phyloP scores from a whole-genome alignment of 2,329 filamentous ascomycete genomes.

The Lithohypha guttulata region DNA sequence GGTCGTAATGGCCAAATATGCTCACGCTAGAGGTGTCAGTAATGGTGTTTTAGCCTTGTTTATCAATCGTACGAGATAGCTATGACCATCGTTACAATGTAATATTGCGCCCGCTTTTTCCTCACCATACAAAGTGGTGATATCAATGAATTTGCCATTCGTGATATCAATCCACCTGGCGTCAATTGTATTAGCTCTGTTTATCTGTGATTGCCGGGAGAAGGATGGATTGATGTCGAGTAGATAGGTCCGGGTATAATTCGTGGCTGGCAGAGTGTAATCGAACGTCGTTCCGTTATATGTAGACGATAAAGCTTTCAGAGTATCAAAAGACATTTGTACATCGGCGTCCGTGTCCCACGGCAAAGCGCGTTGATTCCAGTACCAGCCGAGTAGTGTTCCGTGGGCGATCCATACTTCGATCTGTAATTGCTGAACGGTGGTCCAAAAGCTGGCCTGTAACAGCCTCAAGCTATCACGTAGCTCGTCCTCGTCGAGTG shows the following conservation, averaged over 20 bases:
- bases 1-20: slow-evolving; percentile 49
- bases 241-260: slow-evolving; percentile 37
- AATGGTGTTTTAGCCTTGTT: slow-evolving; percentile 50
- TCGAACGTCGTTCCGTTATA: slow-evolving; percentile 53
- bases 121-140: too few relatives aligned
- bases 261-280: slow-evolving; percentile 30
- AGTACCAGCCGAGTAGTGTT: slow-evolving; percentile 51
- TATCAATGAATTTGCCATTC: slow-evolving; percentile 52
- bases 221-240: slow-evolving; percentile 51
- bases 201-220: slow-evolving; percentile 33
- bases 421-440: too few relatives aligned
- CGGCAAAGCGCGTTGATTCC: slow-evolving; percentile 50
- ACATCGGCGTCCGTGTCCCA: slow-evolving; percentile 54
- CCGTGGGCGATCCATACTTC: too few relatives aligned
- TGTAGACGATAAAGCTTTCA: slow-evolving; percentile 46
- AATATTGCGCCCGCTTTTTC: too few relatives aligned
- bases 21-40: slow-evolving; percentile 38
- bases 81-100: slow-evolving; percentile 40
- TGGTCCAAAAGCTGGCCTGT: too few relatives aligned
- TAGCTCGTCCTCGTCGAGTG: too few relatives aligned
- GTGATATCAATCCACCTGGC: slow-evolving; percentile 51
- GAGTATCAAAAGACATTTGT: slow-evolving; percentile 45
- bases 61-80: slow-evolving; percentile 37
- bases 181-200: slow-evolving; percentile 47
- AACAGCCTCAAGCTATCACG: too few relatives aligned